Conservation (phyloP, 352 stramenopile genomes). For the Globisporangium viniferum region DNA sequence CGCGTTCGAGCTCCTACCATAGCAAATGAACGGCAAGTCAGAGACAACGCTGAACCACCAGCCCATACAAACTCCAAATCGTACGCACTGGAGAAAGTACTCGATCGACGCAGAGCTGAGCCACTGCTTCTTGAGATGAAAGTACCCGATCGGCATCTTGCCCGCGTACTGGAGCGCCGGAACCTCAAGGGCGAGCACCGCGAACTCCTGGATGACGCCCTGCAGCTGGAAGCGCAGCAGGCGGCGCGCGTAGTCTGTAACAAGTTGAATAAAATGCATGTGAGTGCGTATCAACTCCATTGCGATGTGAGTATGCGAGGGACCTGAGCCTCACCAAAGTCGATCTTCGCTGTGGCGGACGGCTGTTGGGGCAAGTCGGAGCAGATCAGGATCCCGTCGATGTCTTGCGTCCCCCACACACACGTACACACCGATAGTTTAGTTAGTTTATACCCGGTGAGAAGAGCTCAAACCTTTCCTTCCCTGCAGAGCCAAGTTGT, state of each 20-base stretch:
- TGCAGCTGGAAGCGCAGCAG: slow-evolving; percentile 50
- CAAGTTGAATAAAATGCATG: too few species aligned
- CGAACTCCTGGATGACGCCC: slow-evolving; percentile 26
- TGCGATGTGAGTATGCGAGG: not conserved
- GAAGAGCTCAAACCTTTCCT: not conserved
- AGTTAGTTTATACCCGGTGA: not conserved
- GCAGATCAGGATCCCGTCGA: slow-evolving; percentile 39
- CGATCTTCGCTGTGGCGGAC: slow-evolving; percentile 17
- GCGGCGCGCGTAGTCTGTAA: slow-evolving; percentile 51
- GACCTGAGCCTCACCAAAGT: slow-evolving; percentile 28
- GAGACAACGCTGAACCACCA: too few species aligned
- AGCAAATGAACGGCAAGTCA: not conserved
- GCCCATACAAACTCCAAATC: not conserved
- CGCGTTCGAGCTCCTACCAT: slow-evolving; percentile 29
- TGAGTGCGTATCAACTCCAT: too few species aligned
- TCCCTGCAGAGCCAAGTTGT: not conserved
- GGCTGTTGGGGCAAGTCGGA: slow-evolving; percentile 21
- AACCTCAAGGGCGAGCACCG: slow-evolving; percentile 21
- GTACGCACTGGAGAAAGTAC: slow-evolving; percentile 40
- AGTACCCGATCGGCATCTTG: slow-evolving; percentile 32
- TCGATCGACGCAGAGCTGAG: slow-evolving; percentile 40
- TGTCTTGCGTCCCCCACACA: slow-evolving; percentile 18
- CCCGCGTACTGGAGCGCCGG: slow-evolving; percentile 26
- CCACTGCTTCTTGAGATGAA: slow-evolving; percentile 41
- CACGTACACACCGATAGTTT: not conserved